A percentile compares a stretch with the other conserved stretches of the same genome.
phyloP scores from a whole-genome alignment of 2,329 filamentous ascomycete genomes.

The Aspergillus sp. region DNA sequence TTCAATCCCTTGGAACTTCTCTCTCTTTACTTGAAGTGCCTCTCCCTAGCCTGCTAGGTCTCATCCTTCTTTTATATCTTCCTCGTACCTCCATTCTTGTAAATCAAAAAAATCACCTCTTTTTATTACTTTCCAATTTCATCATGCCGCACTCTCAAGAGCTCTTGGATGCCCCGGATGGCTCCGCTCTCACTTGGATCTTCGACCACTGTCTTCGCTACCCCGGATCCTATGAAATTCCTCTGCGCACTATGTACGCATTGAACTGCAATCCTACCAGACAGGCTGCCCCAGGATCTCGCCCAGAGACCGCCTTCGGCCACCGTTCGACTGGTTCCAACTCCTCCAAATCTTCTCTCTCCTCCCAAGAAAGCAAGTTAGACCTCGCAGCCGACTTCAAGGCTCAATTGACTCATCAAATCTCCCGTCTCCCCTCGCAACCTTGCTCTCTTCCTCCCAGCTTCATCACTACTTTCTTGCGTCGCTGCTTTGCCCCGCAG shows the following conservation, averaged over 20 bases:
- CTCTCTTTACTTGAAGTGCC: no score
- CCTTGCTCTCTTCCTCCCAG: slow-evolving; percentile 58
- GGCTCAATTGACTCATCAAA: slow-evolving; percentile 44
- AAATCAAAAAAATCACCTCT: no score
- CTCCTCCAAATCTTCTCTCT: slow-evolving; percentile 20
- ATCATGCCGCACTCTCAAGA: slow-evolving; percentile 15
- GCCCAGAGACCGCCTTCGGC: slow-evolving; percentile 32
- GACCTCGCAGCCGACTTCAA: slow-evolving; percentile 39
- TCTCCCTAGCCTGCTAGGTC: no score
- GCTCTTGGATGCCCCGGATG: slow-evolving; percentile 26
- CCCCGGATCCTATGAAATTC: slow-evolving; percentile 60
- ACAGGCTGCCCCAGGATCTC: slow-evolving; percentile 23
- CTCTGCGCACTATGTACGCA: slow-evolving; percentile 63
- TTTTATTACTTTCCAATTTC: slow-evolving; percentile 1
- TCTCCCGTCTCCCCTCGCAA: slow-evolving; percentile 55
- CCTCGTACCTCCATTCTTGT: no score
- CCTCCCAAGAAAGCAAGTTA: slow-evolving; percentile 14
- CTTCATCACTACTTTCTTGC: slow-evolving; percentile 60
- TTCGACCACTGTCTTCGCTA: slow-evolving; percentile 58
- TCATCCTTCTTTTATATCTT: no score
- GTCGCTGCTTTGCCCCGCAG: slow-evolving; percentile 53
- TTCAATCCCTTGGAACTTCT: no score
- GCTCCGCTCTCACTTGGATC: slow-evolving; percentile 47
- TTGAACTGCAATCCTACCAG: slow-evolving; percentile 56
- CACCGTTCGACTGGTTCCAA: slow-evolving; percentile 30